Base-by-base conservation (phyloP, 2,329 filamentous ascomycete species). In the Rutstroemia sp. region DNA sequence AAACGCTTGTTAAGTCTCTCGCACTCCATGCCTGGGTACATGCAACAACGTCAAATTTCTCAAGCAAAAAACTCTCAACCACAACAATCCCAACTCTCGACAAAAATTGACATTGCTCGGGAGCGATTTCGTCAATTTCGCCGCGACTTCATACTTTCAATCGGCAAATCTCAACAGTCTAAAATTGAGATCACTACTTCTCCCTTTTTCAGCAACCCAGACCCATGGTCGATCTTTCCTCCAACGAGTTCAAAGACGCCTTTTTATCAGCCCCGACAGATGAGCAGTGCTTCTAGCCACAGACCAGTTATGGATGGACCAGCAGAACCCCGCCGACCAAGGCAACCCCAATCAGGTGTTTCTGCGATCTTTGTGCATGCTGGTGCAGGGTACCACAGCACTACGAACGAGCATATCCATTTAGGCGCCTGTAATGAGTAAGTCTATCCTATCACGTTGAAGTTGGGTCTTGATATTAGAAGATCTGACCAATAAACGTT, bases 331-430 rank as follows among this genome's bases (percentile, higher is more conserved):
- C 61, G n/a, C 56, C 56, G 25, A 46, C 55, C 23, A 12, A 41
- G 38, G 39, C 60, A 57, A 38, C 51, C 47, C 9, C 58, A 55
- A 19, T 54, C 61, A 9, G 60, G 62, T 48, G 73, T 83, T 9
- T 83, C 83, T 57, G 91, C 90, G 58, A 92, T 99, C 52, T 97
- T 96, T 71, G 86, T 99, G 46, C 94, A 99, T 72, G 94, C 92
- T 39, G 94, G 94, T 37, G 94, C 94, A 16, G 94, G 94, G 4
- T 99, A 89, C 66, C 94, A 99, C 71, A 96, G 91, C 68, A 76
- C 82, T 23, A 82, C 88, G 58, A 97, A 97, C 68, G 92, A 99
- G 70, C 77, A 79, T 56, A 78, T 88, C 39, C 94, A 99, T 68
- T 80, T 99, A 9, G 78, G 86, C 66, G 91, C 91, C 44, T 97